Base-by-base conservation (phyloP, 257 asterid genomes). In the Cinchona pubescens region DNA sequence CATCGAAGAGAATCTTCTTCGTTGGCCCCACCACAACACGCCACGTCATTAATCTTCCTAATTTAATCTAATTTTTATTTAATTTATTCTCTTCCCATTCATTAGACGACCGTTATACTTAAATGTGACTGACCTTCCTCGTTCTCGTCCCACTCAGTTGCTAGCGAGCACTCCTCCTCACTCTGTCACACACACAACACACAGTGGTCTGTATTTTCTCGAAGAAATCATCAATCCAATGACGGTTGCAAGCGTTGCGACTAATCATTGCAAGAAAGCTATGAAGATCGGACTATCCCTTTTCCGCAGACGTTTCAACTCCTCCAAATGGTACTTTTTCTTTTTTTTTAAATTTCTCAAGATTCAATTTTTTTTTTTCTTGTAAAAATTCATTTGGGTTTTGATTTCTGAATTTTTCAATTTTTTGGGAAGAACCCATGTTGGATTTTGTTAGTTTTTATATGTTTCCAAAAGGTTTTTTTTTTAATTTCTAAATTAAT, bases 261-360 rank as follows among this genome's bases (percentile, higher is more conserved):
- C 85, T 55, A 59, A 73, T 75, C 85, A 83, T 72, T 93, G 96
- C 79, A 91, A 90, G 87, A 91, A 87, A 85, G 93, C 87, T 19
- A 65, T 86, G 85, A 83, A 59, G 68, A 85, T 92, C 86, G 89
- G 86, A 8, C 78, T 90, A 37, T 67, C 88, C 18, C 84, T 94
- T 61, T 86, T 92, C 78, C 76, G 88, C 72, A 80, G 81, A 16
- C 88, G 90, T 64, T 94, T 94, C 91, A 90, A 88, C 63, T 83
- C 98, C 25, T 88, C 97, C 80, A 94, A 92, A 87, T 94, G 97
- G 97, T 91, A 40, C 29, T 4, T 43, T 0, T 27, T 42, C 35
- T 35, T 30, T 35, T 4, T 27, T 61, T 2, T 42, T 67, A 34
- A 56, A 15, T 30, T 63, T 15, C 7, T 29, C 30, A 14, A 34